Conservation (phyloP, 1,284 basidiomycete genomes). For the Ceratobasidium sp. region DNA sequence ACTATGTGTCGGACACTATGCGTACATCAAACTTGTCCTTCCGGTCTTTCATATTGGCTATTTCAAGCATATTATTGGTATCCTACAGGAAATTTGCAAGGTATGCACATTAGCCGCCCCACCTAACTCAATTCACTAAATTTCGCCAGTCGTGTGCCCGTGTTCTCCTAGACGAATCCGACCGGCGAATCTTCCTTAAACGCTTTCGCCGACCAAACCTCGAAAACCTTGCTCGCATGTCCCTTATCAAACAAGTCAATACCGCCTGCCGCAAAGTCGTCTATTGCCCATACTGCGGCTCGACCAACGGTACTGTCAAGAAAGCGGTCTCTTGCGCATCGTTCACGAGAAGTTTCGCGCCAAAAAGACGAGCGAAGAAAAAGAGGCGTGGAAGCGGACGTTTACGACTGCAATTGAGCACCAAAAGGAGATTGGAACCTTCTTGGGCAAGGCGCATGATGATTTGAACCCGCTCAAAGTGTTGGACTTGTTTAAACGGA, state of each 20-base stretch:
- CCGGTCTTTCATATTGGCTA: constrained; percentile 99
- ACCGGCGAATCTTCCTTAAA: constrained; percentile 84
- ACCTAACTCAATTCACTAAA: not conserved
- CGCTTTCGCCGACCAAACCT: constrained; percentile 89
- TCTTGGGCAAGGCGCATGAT: constrained; percentile 90
- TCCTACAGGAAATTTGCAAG: constrained; percentile 97
- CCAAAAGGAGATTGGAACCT: constrained; percentile 84
- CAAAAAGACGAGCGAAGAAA: constrained; percentile 90
- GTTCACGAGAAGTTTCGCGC: constrained; percentile 98
- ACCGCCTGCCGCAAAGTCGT: constrained; percentile 86
- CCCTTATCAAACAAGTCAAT: constrained; percentile 89
- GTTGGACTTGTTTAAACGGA: constrained; percentile 89
- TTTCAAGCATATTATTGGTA: constrained; percentile 93
- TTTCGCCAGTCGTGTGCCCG: constrained; percentile 83
- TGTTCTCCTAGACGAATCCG: constrained; percentile 88
- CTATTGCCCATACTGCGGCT: constrained; percentile 92
- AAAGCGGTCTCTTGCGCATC: constrained; percentile 92
- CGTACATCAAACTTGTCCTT: constrained; percentile 94
- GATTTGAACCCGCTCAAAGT: constrained; percentile 96
- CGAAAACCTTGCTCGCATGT: constrained; percentile 91
- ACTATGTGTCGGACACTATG: constrained; percentile 98
- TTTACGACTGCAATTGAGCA: constrained; percentile 85
- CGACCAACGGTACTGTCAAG: constrained; percentile 95
- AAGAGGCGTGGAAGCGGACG: constrained; percentile 85
- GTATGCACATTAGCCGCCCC: constrained; percentile 53